A percentile compares a stretch with the other conserved stretches of the same genome.
phyloP scores from a whole-genome alignment of 106 monocot genomes.

The Allium fistulosum region DNA sequence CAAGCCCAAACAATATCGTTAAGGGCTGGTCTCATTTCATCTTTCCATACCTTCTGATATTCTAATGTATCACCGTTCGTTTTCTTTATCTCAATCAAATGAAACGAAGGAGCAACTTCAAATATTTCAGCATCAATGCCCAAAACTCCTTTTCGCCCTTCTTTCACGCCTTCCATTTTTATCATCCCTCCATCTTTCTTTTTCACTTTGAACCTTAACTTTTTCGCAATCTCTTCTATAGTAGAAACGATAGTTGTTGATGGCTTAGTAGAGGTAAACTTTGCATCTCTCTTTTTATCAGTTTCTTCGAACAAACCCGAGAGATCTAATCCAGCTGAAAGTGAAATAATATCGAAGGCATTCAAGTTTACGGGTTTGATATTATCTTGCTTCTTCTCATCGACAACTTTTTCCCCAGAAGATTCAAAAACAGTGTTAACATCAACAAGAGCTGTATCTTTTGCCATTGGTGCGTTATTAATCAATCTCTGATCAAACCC shows the following conservation, averaged over 20 bases:
- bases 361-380: constrained; percentile 37
- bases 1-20: constrained; percentile 57
- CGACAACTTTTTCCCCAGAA: background rate
- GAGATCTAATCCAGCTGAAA: constrained; percentile 67
- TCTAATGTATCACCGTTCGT: constrained; percentile 47
- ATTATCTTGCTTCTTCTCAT: constrained; percentile 19
- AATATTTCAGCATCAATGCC: constrained; percentile 62
- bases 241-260: constrained; percentile 31
- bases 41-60: constrained; percentile 37
- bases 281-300: constrained; percentile 23
- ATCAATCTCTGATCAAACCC: constrained; percentile 14
- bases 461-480: background rate
- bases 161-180: constrained; percentile 39
- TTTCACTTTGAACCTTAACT: constrained; percentile 33
- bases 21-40: constrained; percentile 39
- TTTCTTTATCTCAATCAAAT: constrained; percentile 53
- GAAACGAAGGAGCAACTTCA: constrained; percentile 38
- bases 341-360: constrained; percentile 82
- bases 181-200: constrained; percentile 55
- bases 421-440: constrained; percentile 10
- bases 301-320: constrained; percentile 55
- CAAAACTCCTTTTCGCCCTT: constrained; percentile 46
- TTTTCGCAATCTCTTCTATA: constrained; percentile 40
- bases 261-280: constrained; percentile 34
- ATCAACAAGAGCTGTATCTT: constrained; percentile 1